Evolutionary conservation across 2,329 filamentous ascomycete species (phyloP).

Genomic region (Sclerotiophoma versabilis): DNA sequence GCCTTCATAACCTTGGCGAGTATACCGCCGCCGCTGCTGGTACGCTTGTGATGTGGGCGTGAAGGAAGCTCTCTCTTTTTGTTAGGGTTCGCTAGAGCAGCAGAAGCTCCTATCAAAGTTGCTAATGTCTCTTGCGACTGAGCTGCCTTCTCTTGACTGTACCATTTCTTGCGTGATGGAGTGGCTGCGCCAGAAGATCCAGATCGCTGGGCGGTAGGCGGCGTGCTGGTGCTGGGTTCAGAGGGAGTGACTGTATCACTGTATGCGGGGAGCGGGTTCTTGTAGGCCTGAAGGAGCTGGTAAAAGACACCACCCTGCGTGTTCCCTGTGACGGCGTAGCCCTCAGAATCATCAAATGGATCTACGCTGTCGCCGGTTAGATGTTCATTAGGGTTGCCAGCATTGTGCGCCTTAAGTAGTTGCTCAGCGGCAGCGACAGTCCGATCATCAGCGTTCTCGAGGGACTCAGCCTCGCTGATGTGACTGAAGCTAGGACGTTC

Average conservation of each 20-base stretch:
- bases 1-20: constrained; percentile 37
- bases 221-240: constrained; percentile 26
- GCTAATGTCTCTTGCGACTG: constrained; percentile 42
- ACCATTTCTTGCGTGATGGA: constrained; percentile 41
- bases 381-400: constrained; percentile 6
- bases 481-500: constrained; percentile 22
- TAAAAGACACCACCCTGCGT: constrained; percentile 42
- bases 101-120: constrained; percentile 38
- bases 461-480: constrained; percentile 23
- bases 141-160: constrained; percentile 34
- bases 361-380: constrained; percentile 3
- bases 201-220: constrained; percentile 11
- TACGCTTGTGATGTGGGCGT: constrained; percentile 32
- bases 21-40: constrained; percentile 31
- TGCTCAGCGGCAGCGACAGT: constrained; percentile 32
- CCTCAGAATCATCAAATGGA: constrained; percentile 22
- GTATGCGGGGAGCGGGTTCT: constrained; percentile 27
- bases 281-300: constrained; percentile 43
- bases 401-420: constrained; percentile 30
- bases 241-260: constrained; percentile 13
- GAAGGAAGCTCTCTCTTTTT: constrained; percentile 25
- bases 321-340: constrained; percentile 38
- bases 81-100: constrained; percentile 39
- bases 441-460: constrained; percentile 16
- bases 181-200: constrained; percentile 35